Base-by-base conservation (phyloP, 2,329 filamentous ascomycete species). In the Ophiostoma tasmaniense region DNA sequence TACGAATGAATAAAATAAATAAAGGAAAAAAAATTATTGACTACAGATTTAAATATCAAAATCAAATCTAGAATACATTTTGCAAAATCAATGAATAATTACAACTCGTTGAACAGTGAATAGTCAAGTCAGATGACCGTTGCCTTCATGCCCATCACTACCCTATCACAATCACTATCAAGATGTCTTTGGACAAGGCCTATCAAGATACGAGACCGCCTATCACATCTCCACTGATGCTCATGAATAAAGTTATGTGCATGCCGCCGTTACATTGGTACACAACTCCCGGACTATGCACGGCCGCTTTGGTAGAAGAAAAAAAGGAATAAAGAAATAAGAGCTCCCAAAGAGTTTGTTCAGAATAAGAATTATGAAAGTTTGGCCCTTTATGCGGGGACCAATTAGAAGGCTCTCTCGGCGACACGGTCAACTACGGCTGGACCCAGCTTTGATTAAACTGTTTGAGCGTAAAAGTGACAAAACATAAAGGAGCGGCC, bases 251-350 rank as follows among this genome's bases (percentile, higher is more conserved):
- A 55, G 50, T 55, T 55, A 8, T 25, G 22, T 55, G 50, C 50
- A 55, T 55, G 50, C 50, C 13, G 50, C 50, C n/a, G 50, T 55
- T 55, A 22, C 50, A 55, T 55, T 55, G 50, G 50, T 55, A 55
- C 50, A 55, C 50, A 55, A 25, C 50, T 55, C 50, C 50, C 50
- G 50, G 50, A 55, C 50, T 55, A 55, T 55, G 50, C 50, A 55
- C 50, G 50, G 50, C 50, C 50, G 22, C 50, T n/a, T n/a, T n/a
- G n/a, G n/a, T n/a, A n/a, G n/a, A n/a, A n/a, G n/a, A n/a, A n/a
- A n/a, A n/a, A n/a, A n/a, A n/a, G n/a, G 8, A 22, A 25, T 25
- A 13, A 11, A 55, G 50, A 25, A 55, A 25, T 55, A 55, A 25
- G 50, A 25, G n/a, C 25, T 55, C 10, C 11, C 50, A 55, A 45